phyloP scores from a whole-genome alignment of 2,329 filamentous ascomycete genomes.

The Cladosporium oxysporum region DNA sequence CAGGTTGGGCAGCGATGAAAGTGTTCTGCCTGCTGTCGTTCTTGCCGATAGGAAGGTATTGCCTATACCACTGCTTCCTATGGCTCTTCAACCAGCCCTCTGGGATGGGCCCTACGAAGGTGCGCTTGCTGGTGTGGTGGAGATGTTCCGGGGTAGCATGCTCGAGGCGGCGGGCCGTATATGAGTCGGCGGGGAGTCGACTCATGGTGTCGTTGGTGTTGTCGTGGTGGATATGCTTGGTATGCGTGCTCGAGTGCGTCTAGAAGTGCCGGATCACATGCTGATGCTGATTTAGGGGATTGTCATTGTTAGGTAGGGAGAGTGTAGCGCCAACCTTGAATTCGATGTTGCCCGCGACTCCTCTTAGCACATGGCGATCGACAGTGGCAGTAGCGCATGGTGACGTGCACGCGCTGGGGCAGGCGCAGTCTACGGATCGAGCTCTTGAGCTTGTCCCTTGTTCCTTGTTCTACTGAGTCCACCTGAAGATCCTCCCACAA shows the following conservation, averaged over 20 bases:
- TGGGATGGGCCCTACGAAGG: conserved; percentile 67
- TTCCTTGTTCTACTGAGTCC: no score
- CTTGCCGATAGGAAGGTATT: conserved; percentile 45
- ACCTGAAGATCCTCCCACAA: no score
- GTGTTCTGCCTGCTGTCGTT: conserved; percentile 23
- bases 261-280: conserved; percentile 9
- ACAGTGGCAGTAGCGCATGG: no score
- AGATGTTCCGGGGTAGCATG: conserved; percentile 64
- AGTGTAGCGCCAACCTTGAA: no score
- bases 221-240: neutral
- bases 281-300: neutral
- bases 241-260: neutral
- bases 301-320: no score
- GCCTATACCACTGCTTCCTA: conserved; percentile 63
- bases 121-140: conserved; percentile 61
- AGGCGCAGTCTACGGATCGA: no score
- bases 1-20: conserved; percentile 33
- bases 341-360: no score
- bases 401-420: no score
- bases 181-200: conserved; percentile 32
- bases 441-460: no score
- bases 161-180: conserved; percentile 47
- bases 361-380: no score
- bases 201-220: conserved; percentile 8
- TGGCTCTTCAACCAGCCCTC: conserved; percentile 65